Base-by-base conservation (phyloP, 495 filamentous ascomycete genomes). In the Talaromyces ruber region DNA sequence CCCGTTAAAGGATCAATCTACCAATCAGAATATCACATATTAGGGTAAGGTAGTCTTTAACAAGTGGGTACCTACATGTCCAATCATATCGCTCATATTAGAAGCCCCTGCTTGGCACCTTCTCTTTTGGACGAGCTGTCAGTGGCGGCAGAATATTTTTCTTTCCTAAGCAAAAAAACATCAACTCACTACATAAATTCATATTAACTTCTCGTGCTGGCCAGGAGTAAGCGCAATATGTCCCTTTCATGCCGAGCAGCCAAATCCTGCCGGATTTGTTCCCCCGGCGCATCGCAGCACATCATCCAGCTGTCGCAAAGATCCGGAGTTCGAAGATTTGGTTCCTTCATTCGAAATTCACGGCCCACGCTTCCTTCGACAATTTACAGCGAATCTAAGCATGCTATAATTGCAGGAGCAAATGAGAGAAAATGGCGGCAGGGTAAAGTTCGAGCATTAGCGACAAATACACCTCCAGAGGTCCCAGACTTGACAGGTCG, bases 161-260 rank as follows among this genome's bases (percentile, higher is more conserved):
- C 60, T 63, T 64, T 43, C 54, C 58, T 58, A 26, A 25, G 47
- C n/a, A 47, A 21, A 47, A 2, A 21, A 47, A 47, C 21, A 47
- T 55, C 24, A 25, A 30, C 51, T 62, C 59, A 16, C 37, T 63
- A 63, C 39, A 53, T 57, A 29, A 43, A 53, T 28, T 43, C 58
- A 53, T 64, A 66, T 54, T 58, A 59, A 60, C 14, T 14, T 30
- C 28, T 34, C 16, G 54, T 57, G 26, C 50, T 53, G 50, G 50
- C 4, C 26, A 34, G 54, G 29, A 34, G 29, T 32, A 30, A 34
- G 22, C 24, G 24, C 28, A 75, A 39, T 26, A 79, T 79, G 76
- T 57, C 76, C 34, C 71, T 74, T 53, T 67, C 65, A 65, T 66
- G 69, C 65, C 67, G 70, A 34, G 68, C 70, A 34, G 67, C 70